Conservation (phyloP, 2,329 filamentous ascomycete species). For the Bipolaris bicolor region DNA sequence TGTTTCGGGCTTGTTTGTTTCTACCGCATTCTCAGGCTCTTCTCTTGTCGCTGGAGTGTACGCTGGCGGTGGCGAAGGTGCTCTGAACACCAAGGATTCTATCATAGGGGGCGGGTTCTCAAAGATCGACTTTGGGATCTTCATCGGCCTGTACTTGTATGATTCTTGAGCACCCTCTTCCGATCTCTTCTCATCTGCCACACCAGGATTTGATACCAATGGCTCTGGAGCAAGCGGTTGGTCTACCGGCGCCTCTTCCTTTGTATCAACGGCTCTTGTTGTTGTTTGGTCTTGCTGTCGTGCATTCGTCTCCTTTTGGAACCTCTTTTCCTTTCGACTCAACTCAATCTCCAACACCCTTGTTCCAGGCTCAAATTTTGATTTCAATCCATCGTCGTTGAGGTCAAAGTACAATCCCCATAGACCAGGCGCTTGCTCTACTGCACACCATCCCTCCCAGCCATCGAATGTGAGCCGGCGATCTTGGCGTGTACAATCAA, state of each 20-base stretch:
- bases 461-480: conserved; percentile 47
- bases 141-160: conserved; percentile 19
- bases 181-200: conserved; percentile 1
- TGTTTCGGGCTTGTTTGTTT: background rate
- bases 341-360: conserved; percentile 64
- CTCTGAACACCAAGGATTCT: conserved; percentile 3
- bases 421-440: conserved; percentile 43
- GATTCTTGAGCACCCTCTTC: background rate
- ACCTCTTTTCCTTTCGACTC: conserved; percentile 58
- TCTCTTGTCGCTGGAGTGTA: conserved; percentile 12
- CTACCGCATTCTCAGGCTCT: background rate
- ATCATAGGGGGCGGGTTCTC: conserved; percentile 22
- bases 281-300: conserved; percentile 43
- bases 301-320: conserved; percentile 33
- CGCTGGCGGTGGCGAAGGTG: conserved; percentile 34
- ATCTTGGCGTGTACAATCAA: conserved; percentile 48
- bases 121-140: conserved; percentile 33
- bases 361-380: conserved; percentile 56
- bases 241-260: conserved; percentile 37
- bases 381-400: conserved; percentile 47
- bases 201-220: conserved; percentile 27
- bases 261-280: conserved; percentile 31
- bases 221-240: conserved; percentile 27
- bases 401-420: conserved; percentile 57
- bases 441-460: conserved; percentile 49